Base-by-base conservation (phyloP, 208 protist species). In the Herpetomonas samuelpessoai region DNA sequence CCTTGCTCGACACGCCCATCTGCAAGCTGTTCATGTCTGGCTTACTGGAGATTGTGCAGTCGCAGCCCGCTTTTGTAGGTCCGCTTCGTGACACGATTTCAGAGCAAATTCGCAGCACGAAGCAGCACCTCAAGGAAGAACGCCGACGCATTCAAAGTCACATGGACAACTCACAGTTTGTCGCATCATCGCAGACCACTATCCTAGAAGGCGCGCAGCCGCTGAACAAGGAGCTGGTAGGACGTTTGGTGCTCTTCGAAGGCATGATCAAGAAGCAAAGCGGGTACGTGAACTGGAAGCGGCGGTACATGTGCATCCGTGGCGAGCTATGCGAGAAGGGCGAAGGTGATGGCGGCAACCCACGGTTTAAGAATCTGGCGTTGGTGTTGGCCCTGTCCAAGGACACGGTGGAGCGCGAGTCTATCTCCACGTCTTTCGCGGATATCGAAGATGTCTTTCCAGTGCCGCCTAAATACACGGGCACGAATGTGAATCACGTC, bases 371-470 rank as follows among this genome's bases (percentile, higher is more conserved):
- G 67, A 75, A 64, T 10, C 68, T 91, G 10, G 71, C 83, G 46
- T 71, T 91, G 38, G 78, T 91, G 28, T 65, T 91, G 10, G 83
- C 83, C 0, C 74, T 91, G 19, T 81, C 80, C 28, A 87, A 87
- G 71, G 79, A 91, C 62, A 87, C 83, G 22, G 76, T 91, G 76
- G 72, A 83, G 64, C 83, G 85, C 65, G 80, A 91, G 58, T 87
- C 80, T 65, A 91, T 91, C 65, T 68, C 80, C 0, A 91, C 80
- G 0, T 71, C 83, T 16, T 91, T 91, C 58, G 59, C 76, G 22
- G 83, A 91, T 39, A 56, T 91, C 18, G 83, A 91, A 62, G 83
- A 91, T 51, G 83, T 83, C 29, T 91, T 91, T 48, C 79, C 77
- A 2, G 83, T 91, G 28, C 83, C 83, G 3, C 82, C 70, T 41